phyloP scores from a whole-genome alignment of 1,139 yeast genomes.

The Taphrina flavorubra region DNA sequence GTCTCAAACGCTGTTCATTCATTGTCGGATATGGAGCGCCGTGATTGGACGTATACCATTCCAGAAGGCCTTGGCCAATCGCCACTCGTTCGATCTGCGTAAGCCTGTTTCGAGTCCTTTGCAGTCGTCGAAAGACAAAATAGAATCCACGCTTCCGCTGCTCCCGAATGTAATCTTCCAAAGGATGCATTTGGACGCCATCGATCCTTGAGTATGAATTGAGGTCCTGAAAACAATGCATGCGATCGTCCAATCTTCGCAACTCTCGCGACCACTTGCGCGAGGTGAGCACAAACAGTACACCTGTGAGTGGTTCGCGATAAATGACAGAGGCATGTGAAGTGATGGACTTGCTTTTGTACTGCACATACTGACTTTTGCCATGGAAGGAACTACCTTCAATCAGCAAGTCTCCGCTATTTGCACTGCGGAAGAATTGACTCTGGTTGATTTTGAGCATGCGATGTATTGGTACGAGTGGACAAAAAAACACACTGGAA shows the following conservation, averaged over 20 bases:
- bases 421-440: conserved; percentile 6
- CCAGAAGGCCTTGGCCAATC: conserved; percentile 16
- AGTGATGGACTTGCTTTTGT: conserved; percentile 14
- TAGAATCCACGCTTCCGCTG: conserved; percentile 21
- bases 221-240: conserved; percentile 13
- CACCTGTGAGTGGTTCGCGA: conserved; percentile 19
- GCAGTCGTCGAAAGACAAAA: conserved; percentile 24
- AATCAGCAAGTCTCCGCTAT: conserved; percentile 31
- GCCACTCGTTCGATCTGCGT: conserved; percentile 8
- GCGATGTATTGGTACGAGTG: conserved; percentile 16
- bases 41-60: conserved; percentile 21
- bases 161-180: conserved; percentile 14
- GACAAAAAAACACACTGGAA: background rate
- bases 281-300: conserved; percentile 20
- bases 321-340: conserved; percentile 29
- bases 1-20: conserved; percentile 18
- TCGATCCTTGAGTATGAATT: background rate
- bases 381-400: conserved; percentile 21
- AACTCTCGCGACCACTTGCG: conserved; percentile 28
- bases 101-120: conserved; percentile 3
- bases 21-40: conserved; percentile 13
- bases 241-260: conserved; percentile 5
- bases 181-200: conserved; percentile 36
- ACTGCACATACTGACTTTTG: conserved; percentile 17
- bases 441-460: conserved; percentile 17